Evolutionary conservation across 1,284 basidiomycete genomes (phyloP).

Genomic region (Sanghuangporus sanghuang): DNA sequence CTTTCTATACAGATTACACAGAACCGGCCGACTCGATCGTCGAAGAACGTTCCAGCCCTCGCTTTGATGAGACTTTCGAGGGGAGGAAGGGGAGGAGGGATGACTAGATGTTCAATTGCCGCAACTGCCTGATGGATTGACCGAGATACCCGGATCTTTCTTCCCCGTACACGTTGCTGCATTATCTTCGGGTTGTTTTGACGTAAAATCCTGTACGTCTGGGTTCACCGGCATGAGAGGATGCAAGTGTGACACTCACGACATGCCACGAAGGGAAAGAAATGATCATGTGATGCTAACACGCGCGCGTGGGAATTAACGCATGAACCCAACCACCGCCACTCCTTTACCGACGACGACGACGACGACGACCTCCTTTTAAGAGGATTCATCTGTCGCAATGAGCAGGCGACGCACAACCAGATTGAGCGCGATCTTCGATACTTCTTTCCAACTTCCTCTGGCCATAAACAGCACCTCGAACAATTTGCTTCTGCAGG

Average conservation of each 20-base stretch:
- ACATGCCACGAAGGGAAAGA: background rate
- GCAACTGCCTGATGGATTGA: no score
- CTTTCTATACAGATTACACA: no score
- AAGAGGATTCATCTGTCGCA: background rate
- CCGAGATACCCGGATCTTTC: no score
- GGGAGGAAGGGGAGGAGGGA: no score
- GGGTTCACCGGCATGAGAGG: no score
- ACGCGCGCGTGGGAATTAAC: background rate
- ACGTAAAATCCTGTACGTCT: no score
- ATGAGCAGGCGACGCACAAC: conserved; percentile 3
- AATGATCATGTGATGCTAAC: background rate
- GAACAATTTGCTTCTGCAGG: conserved; percentile 13
- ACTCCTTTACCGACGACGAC: background rate
- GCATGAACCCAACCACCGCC: background rate
- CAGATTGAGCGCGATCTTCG: background rate
- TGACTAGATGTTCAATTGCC: no score
- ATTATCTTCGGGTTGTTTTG: no score
- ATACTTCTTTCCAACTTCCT: conserved; percentile 17
- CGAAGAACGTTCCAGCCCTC: no score
- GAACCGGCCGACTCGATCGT: no score
- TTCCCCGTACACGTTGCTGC: no score
- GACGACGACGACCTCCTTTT: background rate
- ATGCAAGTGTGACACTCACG: background rate
- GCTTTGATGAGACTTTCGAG: no score
- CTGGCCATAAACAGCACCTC: conserved; percentile 2